phyloP scores from a whole-genome alignment of 83 land plant species.

The Larix sibirica region DNA sequence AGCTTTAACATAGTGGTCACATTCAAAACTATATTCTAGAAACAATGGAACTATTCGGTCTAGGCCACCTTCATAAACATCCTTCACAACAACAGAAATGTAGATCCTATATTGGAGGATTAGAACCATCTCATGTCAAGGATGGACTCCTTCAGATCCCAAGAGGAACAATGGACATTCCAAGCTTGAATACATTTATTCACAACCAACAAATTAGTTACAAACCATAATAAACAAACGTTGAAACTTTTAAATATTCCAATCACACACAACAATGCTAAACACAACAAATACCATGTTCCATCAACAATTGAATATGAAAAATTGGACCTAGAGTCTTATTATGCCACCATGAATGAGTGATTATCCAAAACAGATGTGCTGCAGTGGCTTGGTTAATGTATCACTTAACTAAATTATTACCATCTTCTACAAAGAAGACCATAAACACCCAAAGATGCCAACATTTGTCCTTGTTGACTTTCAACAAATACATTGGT shows the following conservation, averaged over 20 bases:
- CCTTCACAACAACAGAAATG: background rate
- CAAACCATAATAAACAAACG: background rate
- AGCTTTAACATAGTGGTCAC: background rate
- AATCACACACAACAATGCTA: background rate
- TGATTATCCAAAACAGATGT: too few relatives aligned
- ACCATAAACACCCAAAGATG: background rate
- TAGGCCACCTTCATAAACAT: background rate
- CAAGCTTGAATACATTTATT: background rate
- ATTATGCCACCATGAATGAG: slow-evolving; percentile 1
- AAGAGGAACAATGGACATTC: background rate
- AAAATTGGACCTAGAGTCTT: slow-evolving; percentile 19
- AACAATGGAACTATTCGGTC: background rate
- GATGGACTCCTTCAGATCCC: background rate
- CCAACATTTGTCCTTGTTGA: background rate
- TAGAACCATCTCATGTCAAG: background rate
- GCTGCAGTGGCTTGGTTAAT: background rate
- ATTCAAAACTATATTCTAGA: background rate
- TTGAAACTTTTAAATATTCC: background rate
- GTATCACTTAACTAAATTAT: background rate
- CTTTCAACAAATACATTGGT: background rate
- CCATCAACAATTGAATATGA: background rate
- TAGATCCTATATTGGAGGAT: background rate
- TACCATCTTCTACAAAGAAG: background rate
- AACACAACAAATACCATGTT: background rate
- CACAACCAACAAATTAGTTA: background rate